Conservation (phyloP, 768 basidiomycete species). For the Phanerochaete carnosa region DNA sequence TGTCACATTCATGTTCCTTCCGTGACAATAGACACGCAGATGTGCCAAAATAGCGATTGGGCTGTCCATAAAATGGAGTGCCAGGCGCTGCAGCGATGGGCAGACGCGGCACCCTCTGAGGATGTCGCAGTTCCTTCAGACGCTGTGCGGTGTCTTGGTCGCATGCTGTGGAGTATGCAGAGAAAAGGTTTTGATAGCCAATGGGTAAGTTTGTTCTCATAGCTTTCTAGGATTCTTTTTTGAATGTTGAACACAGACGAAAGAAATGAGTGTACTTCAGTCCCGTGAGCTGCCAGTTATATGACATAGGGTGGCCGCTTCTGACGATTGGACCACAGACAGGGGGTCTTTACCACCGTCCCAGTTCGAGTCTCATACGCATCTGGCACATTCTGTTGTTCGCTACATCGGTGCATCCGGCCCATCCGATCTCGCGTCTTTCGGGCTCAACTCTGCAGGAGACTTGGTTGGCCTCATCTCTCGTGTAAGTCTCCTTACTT, state of each 20-base stretch:
- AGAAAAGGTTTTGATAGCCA: slow-evolving; percentile 48
- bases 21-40: slow-evolving; percentile 30
- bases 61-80: slow-evolving; percentile 77
- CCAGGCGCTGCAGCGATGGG: slow-evolving; percentile 58
- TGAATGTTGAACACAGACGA: slow-evolving; percentile 38
- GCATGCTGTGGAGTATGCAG: slow-evolving; percentile 66
- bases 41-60: slow-evolving; percentile 78
- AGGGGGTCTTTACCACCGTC: slow-evolving; percentile 47
- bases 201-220: slow-evolving; percentile 47
- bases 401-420: slow-evolving; percentile 63
- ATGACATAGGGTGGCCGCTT: not conserved
- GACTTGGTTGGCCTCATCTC: slow-evolving; percentile 74
- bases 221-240: not conserved
- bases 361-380: slow-evolving; percentile 54
- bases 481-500: slow-evolving; percentile 41
- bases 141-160: slow-evolving; percentile 73
- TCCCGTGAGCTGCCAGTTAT: slow-evolving; percentile 49
- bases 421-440: slow-evolving; percentile 55
- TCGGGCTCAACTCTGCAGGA: slow-evolving; percentile 50
- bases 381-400: slow-evolving; percentile 72
- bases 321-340: slow-evolving; percentile 38
- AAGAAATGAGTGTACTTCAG: slow-evolving; percentile 66
- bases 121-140: slow-evolving; percentile 63
- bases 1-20: not conserved
- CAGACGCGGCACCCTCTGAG: slow-evolving; percentile 42